Percentiles rank a stretch among this genome's conserved stretches.
These are phyloP conservation scores for Aristolochia contorta DNA, from an alignment of 164 flowering plant species.

Conservation along the genomic window DNA sequence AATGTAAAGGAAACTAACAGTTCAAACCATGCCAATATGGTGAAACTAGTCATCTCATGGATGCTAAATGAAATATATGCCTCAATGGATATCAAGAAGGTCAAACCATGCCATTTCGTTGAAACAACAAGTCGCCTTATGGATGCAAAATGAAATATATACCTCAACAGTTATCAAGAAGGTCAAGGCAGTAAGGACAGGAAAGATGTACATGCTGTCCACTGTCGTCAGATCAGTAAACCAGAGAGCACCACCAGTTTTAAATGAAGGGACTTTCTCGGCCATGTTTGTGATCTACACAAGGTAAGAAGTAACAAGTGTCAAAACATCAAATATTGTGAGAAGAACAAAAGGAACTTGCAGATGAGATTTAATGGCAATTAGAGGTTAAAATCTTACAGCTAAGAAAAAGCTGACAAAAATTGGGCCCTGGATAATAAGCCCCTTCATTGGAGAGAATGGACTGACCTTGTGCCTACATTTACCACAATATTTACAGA, in stretches of 20 bases:
- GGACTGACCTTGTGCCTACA: slow-evolving; percentile 78
- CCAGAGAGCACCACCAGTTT: slow-evolving; percentile 78
- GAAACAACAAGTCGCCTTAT: too few species aligned
- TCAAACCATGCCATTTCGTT: too few species aligned
- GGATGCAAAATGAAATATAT: slow-evolving; percentile 3
- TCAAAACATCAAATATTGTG: background rate
- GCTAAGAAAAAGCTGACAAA: slow-evolving; percentile 78
- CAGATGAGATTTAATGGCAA: background rate
- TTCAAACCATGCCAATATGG: too few species aligned
- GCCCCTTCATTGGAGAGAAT: slow-evolving; percentile 68
- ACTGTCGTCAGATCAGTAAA: slow-evolving; percentile 81
- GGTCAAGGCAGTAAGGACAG: slow-evolving; percentile 55
- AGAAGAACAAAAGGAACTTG: background rate
- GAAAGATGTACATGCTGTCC: slow-evolving; percentile 60
- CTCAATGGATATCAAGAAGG: slow-evolving; percentile 66
- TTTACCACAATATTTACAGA: background rate
- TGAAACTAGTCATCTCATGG: too few species aligned
- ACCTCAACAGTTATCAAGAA: slow-evolving; percentile 86
- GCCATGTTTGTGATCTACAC: slow-evolving; percentile 69
- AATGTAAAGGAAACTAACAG: too few species aligned
- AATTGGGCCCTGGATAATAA: slow-evolving; percentile 73
- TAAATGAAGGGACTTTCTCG: slow-evolving; percentile 84
- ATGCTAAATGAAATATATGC: slow-evolving; percentile 20
- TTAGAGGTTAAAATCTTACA: slow-evolving; percentile 36
- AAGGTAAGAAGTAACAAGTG: background rate